These are phyloP conservation scores for Fusarium solani-melongenae DNA, from an alignment of 2,329 filamentous ascomycete species.

Conservation along the genomic window DNA sequence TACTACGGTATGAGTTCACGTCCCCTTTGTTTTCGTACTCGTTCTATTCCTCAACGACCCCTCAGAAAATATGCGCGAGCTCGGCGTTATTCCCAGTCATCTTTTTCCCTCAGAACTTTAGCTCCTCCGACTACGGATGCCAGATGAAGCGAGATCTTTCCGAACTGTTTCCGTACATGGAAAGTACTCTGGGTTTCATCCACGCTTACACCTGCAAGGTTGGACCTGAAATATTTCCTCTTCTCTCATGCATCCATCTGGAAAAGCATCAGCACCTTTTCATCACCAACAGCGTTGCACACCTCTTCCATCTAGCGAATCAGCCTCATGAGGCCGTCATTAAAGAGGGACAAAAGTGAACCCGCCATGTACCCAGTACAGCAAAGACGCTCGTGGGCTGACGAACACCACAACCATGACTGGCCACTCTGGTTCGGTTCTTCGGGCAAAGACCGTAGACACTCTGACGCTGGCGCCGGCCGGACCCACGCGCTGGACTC, in stretches of 20 bases:
- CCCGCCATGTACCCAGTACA: neutral
- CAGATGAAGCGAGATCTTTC: slow-evolving; percentile 7
- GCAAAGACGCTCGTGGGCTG: slow-evolving; percentile 32
- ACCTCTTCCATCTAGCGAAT: neutral
- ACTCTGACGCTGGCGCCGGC: slow-evolving; percentile 22
- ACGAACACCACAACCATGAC: slow-evolving; percentile 40
- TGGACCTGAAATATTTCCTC: neutral
- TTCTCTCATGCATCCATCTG: neutral
- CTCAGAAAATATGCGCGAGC: slow-evolving; percentile 9
- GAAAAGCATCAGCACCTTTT: neutral
- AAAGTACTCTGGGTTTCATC: slow-evolving; percentile 3
- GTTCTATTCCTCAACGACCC: neutral
- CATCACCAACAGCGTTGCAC: neutral
- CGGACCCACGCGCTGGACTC: slow-evolving; percentile 29
- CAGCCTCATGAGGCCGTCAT: neutral
- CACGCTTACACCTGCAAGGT: neutral
- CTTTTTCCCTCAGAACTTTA: slow-evolving; percentile 23
- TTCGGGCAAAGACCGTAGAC: slow-evolving; percentile 36
- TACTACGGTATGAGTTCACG: neutral
- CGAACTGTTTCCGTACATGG: slow-evolving; percentile 5
- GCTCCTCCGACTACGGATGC: slow-evolving; percentile 32
- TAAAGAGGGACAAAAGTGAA: neutral
- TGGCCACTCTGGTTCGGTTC: slow-evolving; percentile 29
- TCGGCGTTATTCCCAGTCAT: slow-evolving; percentile 26
- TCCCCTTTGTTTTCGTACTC: neutral